These are phyloP conservation scores for Colletotrichum aenigma DNA, from an alignment of 2,329 filamentous ascomycete species.

Conservation along the genomic window DNA sequence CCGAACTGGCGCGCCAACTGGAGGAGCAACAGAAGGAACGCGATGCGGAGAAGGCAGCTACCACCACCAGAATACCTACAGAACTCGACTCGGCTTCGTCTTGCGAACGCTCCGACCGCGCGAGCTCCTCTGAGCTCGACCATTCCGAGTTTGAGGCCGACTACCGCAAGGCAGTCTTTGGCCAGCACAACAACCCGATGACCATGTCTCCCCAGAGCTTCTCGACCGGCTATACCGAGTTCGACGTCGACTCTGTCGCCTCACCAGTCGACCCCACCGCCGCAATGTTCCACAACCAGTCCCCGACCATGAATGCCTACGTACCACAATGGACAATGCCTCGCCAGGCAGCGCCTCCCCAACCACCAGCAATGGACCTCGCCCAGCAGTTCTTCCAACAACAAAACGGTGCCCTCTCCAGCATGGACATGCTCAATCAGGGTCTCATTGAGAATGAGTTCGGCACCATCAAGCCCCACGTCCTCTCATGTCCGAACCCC, in stretches of 20 bases:
- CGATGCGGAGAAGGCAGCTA: slow-evolving; percentile 33
- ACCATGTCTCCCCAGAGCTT: slow-evolving; percentile 61
- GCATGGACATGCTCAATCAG: slow-evolving; percentile 52
- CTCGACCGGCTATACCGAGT: slow-evolving; percentile 42
- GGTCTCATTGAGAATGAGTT: slow-evolving; percentile 57
- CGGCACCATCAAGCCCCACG: slow-evolving; percentile 59
- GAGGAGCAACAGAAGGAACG: slow-evolving; percentile 48
- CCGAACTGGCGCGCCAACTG: slow-evolving; percentile 60
- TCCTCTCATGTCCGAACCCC: slow-evolving; percentile 54
- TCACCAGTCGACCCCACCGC: slow-evolving; percentile 37
- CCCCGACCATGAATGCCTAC: slow-evolving; percentile 35
- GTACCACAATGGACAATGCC: slow-evolving; percentile 21
- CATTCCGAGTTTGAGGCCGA: slow-evolving; percentile 61
- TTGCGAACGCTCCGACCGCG: slow-evolving; percentile 47
- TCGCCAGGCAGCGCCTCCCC: slow-evolving; percentile 18
- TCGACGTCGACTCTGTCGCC: slow-evolving; percentile 43
- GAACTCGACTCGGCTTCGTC: slow-evolving; percentile 38
- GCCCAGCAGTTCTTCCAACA: slow-evolving; percentile 45
- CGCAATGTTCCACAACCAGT: slow-evolving; percentile 37
- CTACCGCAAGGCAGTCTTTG: slow-evolving; percentile 54
- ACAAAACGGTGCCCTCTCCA: slow-evolving; percentile 42
- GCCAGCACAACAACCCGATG: slow-evolving; percentile 36
- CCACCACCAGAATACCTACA: slow-evolving; percentile 22
- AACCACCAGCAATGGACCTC: slow-evolving; percentile 37
- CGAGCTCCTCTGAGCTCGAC: slow-evolving; percentile 59